phyloP scores from a whole-genome alignment of 306 rosid genomes.

The Cicer arietinum region DNA sequence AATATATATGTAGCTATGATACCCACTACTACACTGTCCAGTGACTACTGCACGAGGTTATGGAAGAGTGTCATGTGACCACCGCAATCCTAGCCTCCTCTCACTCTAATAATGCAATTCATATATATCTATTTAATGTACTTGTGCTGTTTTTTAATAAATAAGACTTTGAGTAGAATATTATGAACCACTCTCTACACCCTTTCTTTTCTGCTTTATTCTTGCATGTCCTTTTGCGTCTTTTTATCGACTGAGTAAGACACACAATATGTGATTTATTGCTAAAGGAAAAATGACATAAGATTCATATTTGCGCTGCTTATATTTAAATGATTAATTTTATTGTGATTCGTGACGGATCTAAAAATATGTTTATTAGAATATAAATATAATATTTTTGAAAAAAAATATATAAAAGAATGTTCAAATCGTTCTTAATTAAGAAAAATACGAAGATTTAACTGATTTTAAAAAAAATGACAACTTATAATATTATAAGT shows the following conservation, averaged over 20 bases:
- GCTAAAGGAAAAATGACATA: constrained; percentile 30
- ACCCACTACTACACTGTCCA: constrained; percentile 43
- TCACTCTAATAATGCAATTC: constrained; percentile 48
- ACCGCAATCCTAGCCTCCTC: constrained; percentile 65
- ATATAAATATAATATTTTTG: too few relatives aligned
- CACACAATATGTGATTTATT: neutral
- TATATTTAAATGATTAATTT: constrained; percentile 35
- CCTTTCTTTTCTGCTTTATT: constrained; percentile 43
- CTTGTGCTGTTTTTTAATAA: neutral
- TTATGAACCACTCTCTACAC: neutral
- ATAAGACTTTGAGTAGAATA: neutral
- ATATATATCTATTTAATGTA: constrained; percentile 25
- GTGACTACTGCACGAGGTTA: constrained; percentile 47
- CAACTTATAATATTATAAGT: too few relatives aligned
- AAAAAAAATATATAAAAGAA: too few relatives aligned
- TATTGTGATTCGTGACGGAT: too few relatives aligned
- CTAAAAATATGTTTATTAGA: too few relatives aligned
- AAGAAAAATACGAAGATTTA: too few relatives aligned
- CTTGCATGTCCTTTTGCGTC: constrained; percentile 39
- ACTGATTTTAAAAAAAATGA: too few relatives aligned
- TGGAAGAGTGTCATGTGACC: constrained; percentile 60
- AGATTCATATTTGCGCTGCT: constrained; percentile 41
- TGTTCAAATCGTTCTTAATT: too few relatives aligned
- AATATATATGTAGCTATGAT: constrained; percentile 33
- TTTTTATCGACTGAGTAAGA: constrained; percentile 33